These are phyloP conservation scores for Populus euphratica DNA, from an alignment of 345 rosid species.

Conservation along the genomic window DNA sequence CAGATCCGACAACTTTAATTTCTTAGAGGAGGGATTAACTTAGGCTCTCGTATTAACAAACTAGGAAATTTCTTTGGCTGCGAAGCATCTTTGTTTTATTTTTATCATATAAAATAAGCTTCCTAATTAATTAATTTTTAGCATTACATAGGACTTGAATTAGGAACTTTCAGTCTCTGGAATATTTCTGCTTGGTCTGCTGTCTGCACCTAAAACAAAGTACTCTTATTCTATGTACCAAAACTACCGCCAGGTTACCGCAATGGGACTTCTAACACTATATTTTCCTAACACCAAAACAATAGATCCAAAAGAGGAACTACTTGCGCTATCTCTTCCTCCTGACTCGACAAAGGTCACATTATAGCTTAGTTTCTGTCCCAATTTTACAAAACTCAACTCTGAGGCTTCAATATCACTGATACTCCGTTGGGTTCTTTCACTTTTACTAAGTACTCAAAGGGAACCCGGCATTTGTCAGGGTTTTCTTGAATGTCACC, in stretches of 20 bases:
- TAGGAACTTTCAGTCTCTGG: not conserved
- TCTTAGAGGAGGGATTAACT: too few species aligned
- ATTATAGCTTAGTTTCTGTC: conserved; percentile 54
- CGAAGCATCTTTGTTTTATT: not conserved
- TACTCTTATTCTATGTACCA: not conserved
- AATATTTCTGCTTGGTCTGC: not conserved
- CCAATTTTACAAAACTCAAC: conserved; percentile 31
- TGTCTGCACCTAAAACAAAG: not conserved
- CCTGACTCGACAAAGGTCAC: conserved; percentile 33
- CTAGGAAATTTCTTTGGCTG: too few species aligned
- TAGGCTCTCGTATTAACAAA: too few species aligned
- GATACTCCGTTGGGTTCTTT: conserved; percentile 40
- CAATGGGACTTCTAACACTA: conserved; percentile 62
- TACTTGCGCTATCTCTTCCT: not conserved
- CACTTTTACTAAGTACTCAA: conserved; percentile 29
- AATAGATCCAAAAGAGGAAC: conserved; percentile 52
- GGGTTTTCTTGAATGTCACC: conserved; percentile 30
- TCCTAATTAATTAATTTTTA: not conserved
- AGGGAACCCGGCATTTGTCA: conserved; percentile 45
- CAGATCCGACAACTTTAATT: too few species aligned
- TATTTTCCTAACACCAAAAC: conserved; percentile 54
- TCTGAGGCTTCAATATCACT: conserved; percentile 34
- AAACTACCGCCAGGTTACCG: conserved; percentile 50
- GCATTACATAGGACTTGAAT: not conserved
- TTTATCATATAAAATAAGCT: not conserved